Evolutionary conservation across 148 eudicot genomes (phyloP), one percentile per base, ranked within the genome.

Genomic region (Amaranthus hypochondriacus): DNA sequence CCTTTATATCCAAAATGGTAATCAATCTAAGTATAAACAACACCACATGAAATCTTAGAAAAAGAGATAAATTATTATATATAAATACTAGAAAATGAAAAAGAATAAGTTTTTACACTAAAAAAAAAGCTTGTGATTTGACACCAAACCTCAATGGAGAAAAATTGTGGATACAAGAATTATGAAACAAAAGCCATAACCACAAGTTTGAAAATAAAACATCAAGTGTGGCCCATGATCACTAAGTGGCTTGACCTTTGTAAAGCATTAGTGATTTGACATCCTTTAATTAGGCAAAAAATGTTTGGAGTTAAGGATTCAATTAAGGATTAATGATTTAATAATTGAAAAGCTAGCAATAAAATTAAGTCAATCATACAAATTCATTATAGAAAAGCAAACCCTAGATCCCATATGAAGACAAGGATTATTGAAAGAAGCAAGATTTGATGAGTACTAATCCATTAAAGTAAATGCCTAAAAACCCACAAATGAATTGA

Each of bases 321-420:
- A 28, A 39, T 49, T 11, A 47, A 75, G 0, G 21, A 56, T 50
- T 2, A 10, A 0, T 8, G 50, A 44, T 3, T 63, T 6, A 48
- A 13, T 61, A 7, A 73, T 9, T 12, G 8, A 21, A 14, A 54
- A 39, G 5, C n/a, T 67, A 39, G 5, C 10, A 56, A 48, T 54
- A 56, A 48, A 15, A 76, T 62, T 62, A 68, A 68, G 44, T 28
- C 12, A 50, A 59, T 58, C 66, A 50, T 49, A 76, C 15, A 18
- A 44, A 60, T 42, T 60, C 53, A 48, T 15, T 3, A 14, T 43
- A 48, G 12, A 51, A 49, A 62, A 62, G 21, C 50, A 63, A 81
- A 73, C 84, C 84, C 81, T 77, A 81, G 72, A 77, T 81, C 81
- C 57, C 59, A 76, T 73, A 73, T 69, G 66, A 73, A 56, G 42